Evolutionary conservation across 1,284 basidiomycete genomes (phyloP), one percentile per base, ranked within the genome.

Genomic region (Sanghuangporus sanghuang): DNA sequence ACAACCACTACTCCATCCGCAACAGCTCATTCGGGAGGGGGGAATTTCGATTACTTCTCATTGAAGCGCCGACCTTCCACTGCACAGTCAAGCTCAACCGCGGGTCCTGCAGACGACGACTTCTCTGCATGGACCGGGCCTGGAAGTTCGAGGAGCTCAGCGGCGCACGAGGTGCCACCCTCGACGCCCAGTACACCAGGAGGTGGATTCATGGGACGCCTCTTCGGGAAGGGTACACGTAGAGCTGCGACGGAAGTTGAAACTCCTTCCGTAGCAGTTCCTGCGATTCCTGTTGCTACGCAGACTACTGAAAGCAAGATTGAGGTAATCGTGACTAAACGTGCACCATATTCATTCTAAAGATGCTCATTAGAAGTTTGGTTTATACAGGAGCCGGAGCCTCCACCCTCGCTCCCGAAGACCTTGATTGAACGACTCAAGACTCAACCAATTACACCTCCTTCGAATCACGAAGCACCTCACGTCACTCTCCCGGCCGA

Each of bases 381-480:
- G 11, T 49, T 21, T 6, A 48, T 53, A 5, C 35, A 64, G 63
- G 61, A 57, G 14, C 49, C 21, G 16, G 9, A 42, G 32, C 59
- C 62, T 21, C 64, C 59, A 44, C 66, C 32, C 64, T 71, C 78
- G 5, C 66, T 68, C 3, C 67, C 69, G 4, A 81, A 77, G 68
- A 81, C 85, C 1, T 79, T 89, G 8, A 71, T 88, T 32, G 87
- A 94, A 70, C 71, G 77, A 1, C 76, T 97, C 14, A 81, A 96
- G 2, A 79, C 87, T 0, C 81, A 83, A 14, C 80, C 87, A 0
- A 77, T 98, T 57, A 81, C 78, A 6, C 92, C 93, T 4, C 90
- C 93, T 0, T 72, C 85, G 0, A 81, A 86, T 6, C 75, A 74
- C 54, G 96, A 98, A 53, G 88, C 85, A 1, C 96, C 96, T 0